phyloP scores from a whole-genome alignment of 1,284 basidiomycete genomes.

The Apiotrichum domesticum region DNA sequence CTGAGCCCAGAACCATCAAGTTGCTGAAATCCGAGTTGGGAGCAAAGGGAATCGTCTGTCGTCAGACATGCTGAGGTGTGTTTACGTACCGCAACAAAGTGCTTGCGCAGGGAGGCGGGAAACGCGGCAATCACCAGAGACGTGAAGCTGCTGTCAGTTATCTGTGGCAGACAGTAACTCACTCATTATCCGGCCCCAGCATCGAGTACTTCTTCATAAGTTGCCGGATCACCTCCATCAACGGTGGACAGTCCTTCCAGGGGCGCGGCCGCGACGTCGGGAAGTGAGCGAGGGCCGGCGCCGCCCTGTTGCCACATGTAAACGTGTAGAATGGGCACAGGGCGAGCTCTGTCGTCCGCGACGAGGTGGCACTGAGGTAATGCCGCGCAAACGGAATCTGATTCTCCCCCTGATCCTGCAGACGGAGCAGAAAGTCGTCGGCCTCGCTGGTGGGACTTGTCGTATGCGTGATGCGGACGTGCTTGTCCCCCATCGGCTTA shows the following conservation, averaged over 20 bases:
- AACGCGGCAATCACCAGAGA: constrained; percentile 28
- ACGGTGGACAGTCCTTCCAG: not conserved
- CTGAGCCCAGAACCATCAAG: constrained; percentile 30
- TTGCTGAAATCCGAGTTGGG: constrained; percentile 13
- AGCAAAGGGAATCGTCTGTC: constrained; percentile 5
- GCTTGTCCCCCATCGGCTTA: no score
- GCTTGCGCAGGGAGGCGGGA: constrained; percentile 22
- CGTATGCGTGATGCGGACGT: not conserved
- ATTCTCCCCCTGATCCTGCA: constrained; percentile 17
- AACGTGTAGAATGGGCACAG: constrained; percentile 39
- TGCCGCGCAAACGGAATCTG: constrained; percentile 23
- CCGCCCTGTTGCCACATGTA: constrained; percentile 19
- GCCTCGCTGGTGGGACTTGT: constrained; percentile 5
- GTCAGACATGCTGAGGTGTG: not conserved
- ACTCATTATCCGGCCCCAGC: constrained; percentile 29
- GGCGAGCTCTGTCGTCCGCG: constrained; percentile 15
- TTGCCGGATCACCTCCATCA: constrained; percentile 15
- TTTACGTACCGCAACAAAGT: constrained; percentile 14
- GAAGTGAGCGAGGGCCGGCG: constrained; percentile 17
- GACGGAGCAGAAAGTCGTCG: constrained; percentile 2
- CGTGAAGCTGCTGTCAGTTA: not conserved
- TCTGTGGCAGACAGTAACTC: no score
- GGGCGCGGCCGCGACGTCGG: constrained; percentile 11
- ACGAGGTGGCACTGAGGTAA: constrained; percentile 4
- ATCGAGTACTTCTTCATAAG: constrained; percentile 16